A percentile compares a stretch with the other conserved stretches of the same genome.
Evolutionary conservation across 2,329 filamentous ascomycete species (phyloP).

Genomic region (Blastomyces silverae): DNA sequence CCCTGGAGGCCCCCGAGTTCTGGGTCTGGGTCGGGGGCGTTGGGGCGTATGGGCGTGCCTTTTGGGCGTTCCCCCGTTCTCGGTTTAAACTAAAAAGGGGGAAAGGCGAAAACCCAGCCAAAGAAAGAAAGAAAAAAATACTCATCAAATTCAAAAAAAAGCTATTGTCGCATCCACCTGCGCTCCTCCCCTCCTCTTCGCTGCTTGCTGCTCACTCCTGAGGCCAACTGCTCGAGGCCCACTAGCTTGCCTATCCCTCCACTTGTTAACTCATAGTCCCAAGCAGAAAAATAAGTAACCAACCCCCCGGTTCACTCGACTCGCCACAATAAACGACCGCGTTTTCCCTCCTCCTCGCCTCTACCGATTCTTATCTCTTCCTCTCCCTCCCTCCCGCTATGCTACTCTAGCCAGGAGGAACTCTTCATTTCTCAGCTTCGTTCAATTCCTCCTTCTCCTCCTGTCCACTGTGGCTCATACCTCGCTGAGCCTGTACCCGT

Average conservation of each 20-base stretch:
- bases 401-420: background rate
- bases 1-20: too few species aligned
- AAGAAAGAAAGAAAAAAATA: too few species aligned
- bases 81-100: too few species aligned
- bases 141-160: too few species aligned
- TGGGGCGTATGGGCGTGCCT: too few species aligned
- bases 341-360: background rate
- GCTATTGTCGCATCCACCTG: background rate
- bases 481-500: background rate
- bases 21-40: too few species aligned
- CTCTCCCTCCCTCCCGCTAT: background rate
- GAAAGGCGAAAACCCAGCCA: too few species aligned
- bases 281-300: background rate
- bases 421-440: background rate
- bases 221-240: background rate
- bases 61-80: too few species aligned
- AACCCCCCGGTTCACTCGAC: background rate
- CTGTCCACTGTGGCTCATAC: background rate
- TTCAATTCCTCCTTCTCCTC: background rate
- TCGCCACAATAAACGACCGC: too few species aligned
- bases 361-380: background rate
- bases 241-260: background rate
- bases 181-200: background rate
- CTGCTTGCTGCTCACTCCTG: too few species aligned
- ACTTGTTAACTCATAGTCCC: background rate